phyloP scores from a whole-genome alignment of 257 asterid genomes.

The Nicotiana noctiflora region DNA sequence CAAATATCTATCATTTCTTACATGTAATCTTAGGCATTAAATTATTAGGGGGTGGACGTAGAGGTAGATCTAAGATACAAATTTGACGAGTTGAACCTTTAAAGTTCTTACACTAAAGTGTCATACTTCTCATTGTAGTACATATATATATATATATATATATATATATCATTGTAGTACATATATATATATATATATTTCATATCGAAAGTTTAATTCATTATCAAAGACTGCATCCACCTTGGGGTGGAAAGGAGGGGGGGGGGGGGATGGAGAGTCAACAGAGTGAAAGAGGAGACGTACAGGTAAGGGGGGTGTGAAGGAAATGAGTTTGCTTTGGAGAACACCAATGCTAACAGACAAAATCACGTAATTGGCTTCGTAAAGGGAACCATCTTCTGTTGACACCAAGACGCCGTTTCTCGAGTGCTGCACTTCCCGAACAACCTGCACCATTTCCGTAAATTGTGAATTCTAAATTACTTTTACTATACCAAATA shows the following conservation, averaged over 20 bases:
- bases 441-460: constrained; percentile 64
- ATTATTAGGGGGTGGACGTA: background rate
- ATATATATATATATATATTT: no score
- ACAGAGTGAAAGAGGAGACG: constrained; percentile 7
- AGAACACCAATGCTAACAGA: constrained; percentile 93
- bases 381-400: constrained; percentile 81
- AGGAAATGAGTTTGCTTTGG: constrained; percentile 69
- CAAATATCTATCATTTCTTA: background rate
- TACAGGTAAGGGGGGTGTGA: constrained; percentile 77
- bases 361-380: constrained; percentile 76
- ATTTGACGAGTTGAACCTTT: no score
- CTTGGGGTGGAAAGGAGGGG: background rate
- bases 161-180: no score
- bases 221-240: no score
- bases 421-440: constrained; percentile 83
- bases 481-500: constrained; percentile 8
- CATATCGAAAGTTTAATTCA: no score
- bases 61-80: background rate
- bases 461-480: constrained; percentile 5
- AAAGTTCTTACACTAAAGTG: no score
- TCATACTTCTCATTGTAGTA: no score
- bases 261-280: background rate
- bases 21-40: background rate
- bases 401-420: constrained; percentile 68
- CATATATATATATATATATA: no score